Evolutionary conservation across 345 rosid species (phyloP).

Genomic region (Moricandia moricandioides): DNA sequence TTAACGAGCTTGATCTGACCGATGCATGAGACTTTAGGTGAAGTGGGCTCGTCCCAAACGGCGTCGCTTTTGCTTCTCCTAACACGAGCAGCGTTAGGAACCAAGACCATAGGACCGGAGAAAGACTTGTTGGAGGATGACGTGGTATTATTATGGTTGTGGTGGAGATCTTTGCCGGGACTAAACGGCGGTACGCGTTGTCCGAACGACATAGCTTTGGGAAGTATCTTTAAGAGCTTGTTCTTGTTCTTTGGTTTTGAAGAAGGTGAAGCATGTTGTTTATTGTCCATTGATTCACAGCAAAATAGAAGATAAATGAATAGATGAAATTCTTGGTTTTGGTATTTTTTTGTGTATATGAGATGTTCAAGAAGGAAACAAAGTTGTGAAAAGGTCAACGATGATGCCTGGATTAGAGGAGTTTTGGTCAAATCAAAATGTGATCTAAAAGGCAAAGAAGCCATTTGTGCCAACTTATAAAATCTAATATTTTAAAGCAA

Average conservation of each 20-base stretch:
- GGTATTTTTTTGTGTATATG: background rate
- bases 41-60: conserved; percentile 64
- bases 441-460: conserved; percentile 8
- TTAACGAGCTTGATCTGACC: conserved; percentile 70
- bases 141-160: conserved; percentile 7
- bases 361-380: conserved; percentile 11
- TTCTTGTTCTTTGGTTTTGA: conserved; percentile 40
- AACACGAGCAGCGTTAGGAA: conserved; percentile 57
- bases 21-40: conserved; percentile 90
- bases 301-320: background rate
- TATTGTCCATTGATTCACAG: conserved; percentile 15
- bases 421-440: conserved; percentile 38
- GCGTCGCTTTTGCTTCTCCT: conserved; percentile 42
- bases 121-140: conserved; percentile 24
- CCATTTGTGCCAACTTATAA: conserved; percentile 24
- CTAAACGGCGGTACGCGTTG: conserved; percentile 53
- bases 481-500: conserved; percentile 23
- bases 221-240: conserved; percentile 57
- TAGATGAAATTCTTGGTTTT: background rate
- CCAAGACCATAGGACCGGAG: conserved; percentile 58
- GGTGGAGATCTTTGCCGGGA: conserved; percentile 51
- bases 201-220: conserved; percentile 52
- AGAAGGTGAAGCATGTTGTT: conserved; percentile 18
- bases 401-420: conserved; percentile 26
- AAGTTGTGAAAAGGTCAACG: conserved; percentile 33